phyloP scores from a whole-genome alignment of 345 rosid genomes.

The Sonneratia caseolaris region DNA sequence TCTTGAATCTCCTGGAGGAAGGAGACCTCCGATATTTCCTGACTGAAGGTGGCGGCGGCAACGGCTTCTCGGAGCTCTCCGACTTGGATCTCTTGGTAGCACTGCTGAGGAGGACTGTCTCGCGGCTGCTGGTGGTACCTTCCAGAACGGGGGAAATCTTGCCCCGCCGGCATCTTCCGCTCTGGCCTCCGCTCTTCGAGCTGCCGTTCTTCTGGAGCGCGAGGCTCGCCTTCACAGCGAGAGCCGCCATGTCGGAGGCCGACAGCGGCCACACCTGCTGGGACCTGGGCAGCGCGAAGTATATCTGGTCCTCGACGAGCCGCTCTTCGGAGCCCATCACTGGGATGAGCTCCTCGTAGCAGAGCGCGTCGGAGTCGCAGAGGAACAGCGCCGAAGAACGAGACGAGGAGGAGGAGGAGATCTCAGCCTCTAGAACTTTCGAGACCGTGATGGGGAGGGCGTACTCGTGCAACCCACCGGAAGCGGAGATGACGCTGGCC shows the following conservation, averaged over 20 bases:
- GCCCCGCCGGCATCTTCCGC: background rate
- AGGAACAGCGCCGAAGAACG: constrained; percentile 9
- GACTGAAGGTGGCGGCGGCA: background rate
- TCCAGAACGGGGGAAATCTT: constrained; percentile 10
- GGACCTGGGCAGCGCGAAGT: constrained; percentile 19
- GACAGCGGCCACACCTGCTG: constrained; percentile 13
- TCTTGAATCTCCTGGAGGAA: constrained; percentile 8
- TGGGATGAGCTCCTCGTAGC: constrained; percentile 18
- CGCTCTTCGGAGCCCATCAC: constrained; percentile 12
- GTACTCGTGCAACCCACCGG: constrained; percentile 18
- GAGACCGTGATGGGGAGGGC: constrained; percentile 15
- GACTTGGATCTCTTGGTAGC: background rate
- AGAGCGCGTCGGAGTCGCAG: constrained; percentile 22
- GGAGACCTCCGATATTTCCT: constrained; percentile 6
- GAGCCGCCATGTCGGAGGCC: constrained; percentile 24
- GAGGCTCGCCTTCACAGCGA: constrained; percentile 29
- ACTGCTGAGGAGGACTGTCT: background rate
- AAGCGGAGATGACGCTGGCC: constrained; percentile 15
- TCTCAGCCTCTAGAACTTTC: constrained; percentile 13
- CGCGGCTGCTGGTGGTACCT: constrained; percentile 5
- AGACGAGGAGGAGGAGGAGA: constrained; percentile 7
- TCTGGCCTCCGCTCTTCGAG: background rate
- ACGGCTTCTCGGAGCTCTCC: background rate
- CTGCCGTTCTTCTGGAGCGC: constrained; percentile 14
- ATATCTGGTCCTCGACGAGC: constrained; percentile 17